Evolutionary conservation across 2,329 filamentous ascomycete species (phyloP).

Genomic region (Neonectria neomacrospora): DNA sequence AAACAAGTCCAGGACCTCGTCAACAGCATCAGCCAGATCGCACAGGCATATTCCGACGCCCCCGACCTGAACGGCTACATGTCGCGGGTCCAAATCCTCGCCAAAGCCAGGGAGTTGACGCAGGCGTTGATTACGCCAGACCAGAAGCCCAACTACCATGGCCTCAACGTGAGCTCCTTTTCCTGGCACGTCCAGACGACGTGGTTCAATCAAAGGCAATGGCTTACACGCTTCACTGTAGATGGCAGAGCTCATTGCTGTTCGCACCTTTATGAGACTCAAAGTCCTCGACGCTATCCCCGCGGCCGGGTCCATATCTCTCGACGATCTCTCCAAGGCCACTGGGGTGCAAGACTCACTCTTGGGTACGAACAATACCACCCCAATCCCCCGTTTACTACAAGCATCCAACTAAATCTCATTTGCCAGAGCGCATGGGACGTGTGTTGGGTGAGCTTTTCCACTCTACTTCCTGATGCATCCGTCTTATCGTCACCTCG

Average conservation of each 20-base stretch:
- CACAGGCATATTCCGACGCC: constrained; percentile 39
- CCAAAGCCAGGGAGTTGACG: constrained; percentile 42
- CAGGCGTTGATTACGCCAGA: constrained; percentile 44
- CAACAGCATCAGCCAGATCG: constrained; percentile 29
- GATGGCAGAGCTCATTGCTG: constrained; percentile 47
- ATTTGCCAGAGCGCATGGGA: constrained; percentile 42
- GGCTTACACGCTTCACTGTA: constrained; percentile 19
- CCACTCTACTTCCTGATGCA: neutral
- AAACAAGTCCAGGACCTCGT: constrained; percentile 38
- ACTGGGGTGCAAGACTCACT: constrained; percentile 46
- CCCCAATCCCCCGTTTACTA: neutral
- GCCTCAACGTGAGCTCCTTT: constrained; percentile 42
- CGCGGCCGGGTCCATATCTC: constrained; percentile 40
- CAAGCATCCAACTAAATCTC: neutral
- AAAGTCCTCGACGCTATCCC: constrained; percentile 47
- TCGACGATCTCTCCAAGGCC: constrained; percentile 41
- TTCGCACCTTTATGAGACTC: constrained; percentile 47
- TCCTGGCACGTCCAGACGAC: rapidly evolving
- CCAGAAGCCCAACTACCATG: constrained; percentile 48
- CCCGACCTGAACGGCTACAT: constrained; percentile 41
- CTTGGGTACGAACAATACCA: constrained; percentile 32
- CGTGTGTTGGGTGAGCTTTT: constrained; percentile 39
- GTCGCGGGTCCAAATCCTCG: constrained; percentile 43
- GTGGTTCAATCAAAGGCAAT: neutral
- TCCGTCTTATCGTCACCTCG: neutral